Evolutionary conservation across 2,329 filamentous ascomycete genomes (phyloP).

Genomic region (Calonectria multiphialidica): DNA sequence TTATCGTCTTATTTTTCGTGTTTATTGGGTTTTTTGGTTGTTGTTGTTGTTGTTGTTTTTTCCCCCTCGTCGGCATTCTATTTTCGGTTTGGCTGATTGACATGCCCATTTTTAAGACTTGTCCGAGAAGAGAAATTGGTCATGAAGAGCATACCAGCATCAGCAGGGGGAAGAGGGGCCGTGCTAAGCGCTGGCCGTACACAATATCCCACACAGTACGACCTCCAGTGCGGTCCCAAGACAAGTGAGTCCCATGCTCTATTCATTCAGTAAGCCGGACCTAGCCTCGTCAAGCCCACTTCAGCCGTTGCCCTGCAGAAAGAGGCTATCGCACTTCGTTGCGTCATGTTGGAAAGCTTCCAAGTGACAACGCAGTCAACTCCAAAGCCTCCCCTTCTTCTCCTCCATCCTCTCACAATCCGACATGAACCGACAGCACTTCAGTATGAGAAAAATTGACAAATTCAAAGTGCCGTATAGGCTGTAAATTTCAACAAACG

Average conservation of each 20-base stretch:
- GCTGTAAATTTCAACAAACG: conserved; percentile 35
- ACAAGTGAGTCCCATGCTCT: background rate
- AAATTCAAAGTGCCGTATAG: conserved; percentile 39
- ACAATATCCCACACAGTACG: background rate
- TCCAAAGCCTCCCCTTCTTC: background rate
- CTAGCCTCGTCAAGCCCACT: too few relatives aligned
- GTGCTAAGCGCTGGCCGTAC: background rate
- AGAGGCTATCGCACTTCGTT: background rate
- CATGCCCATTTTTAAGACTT: background rate
- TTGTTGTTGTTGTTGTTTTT: background rate
- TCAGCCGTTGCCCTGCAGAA: background rate
- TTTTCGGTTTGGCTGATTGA: background rate
- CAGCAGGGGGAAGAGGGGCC: background rate
- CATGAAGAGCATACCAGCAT: background rate
- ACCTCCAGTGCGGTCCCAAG: background rate
- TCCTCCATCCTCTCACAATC: background rate
- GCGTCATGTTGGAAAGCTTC: too few relatives aligned
- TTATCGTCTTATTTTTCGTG: background rate
- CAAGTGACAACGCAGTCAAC: background rate
- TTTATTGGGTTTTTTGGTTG: too few relatives aligned
- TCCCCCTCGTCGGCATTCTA: background rate
- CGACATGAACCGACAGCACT: conserved; percentile 38
- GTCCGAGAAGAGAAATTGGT: background rate
- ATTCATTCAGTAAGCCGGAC: background rate
- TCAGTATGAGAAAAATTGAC: conserved; percentile 31